Evolutionary conservation across 768 basidiomycete genomes (phyloP).

Genomic region (Rubroboletus satanas): DNA sequence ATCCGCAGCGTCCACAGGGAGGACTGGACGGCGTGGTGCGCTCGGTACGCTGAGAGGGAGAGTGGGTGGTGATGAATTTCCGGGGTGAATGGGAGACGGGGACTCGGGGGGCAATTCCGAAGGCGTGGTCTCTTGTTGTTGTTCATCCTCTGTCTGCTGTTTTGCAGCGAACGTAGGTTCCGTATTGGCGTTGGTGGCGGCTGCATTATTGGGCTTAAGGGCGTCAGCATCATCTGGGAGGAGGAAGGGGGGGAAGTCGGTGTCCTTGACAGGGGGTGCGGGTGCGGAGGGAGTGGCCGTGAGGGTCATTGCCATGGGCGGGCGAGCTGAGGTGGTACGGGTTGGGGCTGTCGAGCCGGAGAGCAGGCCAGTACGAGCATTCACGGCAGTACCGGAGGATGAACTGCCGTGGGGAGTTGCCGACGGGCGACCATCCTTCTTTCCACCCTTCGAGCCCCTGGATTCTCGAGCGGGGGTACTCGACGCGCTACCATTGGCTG

Average conservation of each 20-base stretch:
- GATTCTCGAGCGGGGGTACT: constrained; percentile 30
- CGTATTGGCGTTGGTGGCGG: constrained; percentile 2
- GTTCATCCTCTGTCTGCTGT: constrained; percentile 14
- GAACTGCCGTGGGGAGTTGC: constrained; percentile 16
- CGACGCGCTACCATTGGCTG: constrained; percentile 45
- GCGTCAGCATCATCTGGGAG: constrained; percentile 55
- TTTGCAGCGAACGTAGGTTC: not conserved
- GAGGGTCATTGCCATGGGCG: constrained; percentile 62
- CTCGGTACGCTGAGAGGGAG: constrained; percentile 50
- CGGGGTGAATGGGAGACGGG: constrained; percentile 16
- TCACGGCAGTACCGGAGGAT: constrained; percentile 3
- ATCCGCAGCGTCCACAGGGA: constrained; percentile 43
- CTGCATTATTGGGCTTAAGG: not conserved
- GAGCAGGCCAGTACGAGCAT: constrained; percentile 25
- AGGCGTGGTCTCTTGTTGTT: not conserved
- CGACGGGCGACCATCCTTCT: constrained; percentile 33
- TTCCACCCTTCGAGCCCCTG: constrained; percentile 33
- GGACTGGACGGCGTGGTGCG: constrained; percentile 46
- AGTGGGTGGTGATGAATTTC: constrained; percentile 42
- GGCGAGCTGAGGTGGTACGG: constrained; percentile 46
- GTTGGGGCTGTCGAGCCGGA: constrained; percentile 70
- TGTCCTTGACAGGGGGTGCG: constrained; percentile 72
- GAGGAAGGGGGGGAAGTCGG: constrained; percentile 68
- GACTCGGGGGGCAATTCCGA: constrained; percentile 10
- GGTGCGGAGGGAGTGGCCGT: constrained; percentile 76